Evolutionary conservation across 2,329 filamentous ascomycete genomes (phyloP), one percentile per base, ranked within the genome.

Genomic region (Fusarium ramigenum): DNA sequence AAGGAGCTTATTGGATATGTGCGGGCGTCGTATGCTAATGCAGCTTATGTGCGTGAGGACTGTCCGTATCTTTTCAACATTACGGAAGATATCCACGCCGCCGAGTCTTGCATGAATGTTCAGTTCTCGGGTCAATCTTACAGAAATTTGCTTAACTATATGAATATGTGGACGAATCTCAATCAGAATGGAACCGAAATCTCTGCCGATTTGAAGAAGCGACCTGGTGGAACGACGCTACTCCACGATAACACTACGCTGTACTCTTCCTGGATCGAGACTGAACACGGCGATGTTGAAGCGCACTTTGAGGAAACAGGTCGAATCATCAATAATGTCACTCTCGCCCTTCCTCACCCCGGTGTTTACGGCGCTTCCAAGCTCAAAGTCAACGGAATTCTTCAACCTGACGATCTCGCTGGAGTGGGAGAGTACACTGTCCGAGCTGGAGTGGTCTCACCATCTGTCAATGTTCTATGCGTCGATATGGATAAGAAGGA

Each of bases 221-320:
- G 93, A 9, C 92, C 92, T 0, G 81, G 80, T 1, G 91, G 91
- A 1, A 90, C 87, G 52, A 91, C 88, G 2, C 86, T 92, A 15
- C 80, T 95, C 4, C 89, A 89, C 68, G 92, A 94, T 65, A 94
- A 95, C 72, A 94, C 91, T 0, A 94, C 92, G 0, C 84, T 95
- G 61, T 86, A 83, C 4, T 91, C 90, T 0, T 85, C 89, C 4
- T 96, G 93, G 93, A 89, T 95, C 42, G 86, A 92, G 63, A 84
- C 81, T 0, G 76, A 86, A 4, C 82, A 85, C 14, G 82, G 85
- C 39, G 84, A 93, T 62, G 86, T 90, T 23, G 84, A 85, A 0
- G 79, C 82, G 7, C 82, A 85, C 0, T 91, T 86, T 8, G 78
- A 84, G 9, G 78, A 84, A 16, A 79, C 88, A 60, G 82, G 84